Evolutionary conservation across 1,139 yeast species (phyloP), one percentile per base, ranked within the genome.

Genomic region (Yamadazyma friedrichii): DNA sequence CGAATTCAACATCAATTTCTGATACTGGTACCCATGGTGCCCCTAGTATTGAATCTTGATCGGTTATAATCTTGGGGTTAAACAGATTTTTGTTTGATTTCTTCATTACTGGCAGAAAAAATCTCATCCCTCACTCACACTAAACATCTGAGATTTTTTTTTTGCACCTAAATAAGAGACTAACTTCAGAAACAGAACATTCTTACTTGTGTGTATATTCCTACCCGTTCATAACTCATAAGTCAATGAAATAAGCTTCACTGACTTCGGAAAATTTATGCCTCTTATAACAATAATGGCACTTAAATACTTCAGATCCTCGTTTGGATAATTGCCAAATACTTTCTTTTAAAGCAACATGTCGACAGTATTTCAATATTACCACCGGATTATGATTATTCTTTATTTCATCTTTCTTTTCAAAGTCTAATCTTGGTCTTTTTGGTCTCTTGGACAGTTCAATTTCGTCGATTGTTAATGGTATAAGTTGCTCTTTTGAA

Each of bases 401-500:
- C 30, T 40, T 45, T 3, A 40, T 31, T n/a, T 38, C 26, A 39
- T 50, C 47, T 9, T 44, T 42, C 4, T 34, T 38, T 22, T 35
- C 31, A 35, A 11, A n/a, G 15, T 46, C 50, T 38, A 52, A 39
- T 51, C 48, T 54, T 50, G 41, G 61, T 42, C 56, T 54, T 50
- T 57, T 61, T 25, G 52, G 47, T 28, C 50, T 43, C 15, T 51
- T 51, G 13, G 51, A 52, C 6, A 43, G 50, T 6, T 52, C 55
- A 2, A 36, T 35, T 8, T 56, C 56, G 31, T 49, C 45, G 1
- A 45, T 32, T 1, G 71, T 62, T 20, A 67, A 53, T 4, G 78
- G 77, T 15, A 69, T 55, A 22, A 68, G 53, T 54, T 91, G 96
- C 52, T 88, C 96, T 59, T 88, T 86, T 6, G 93, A 78, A 1